phyloP scores from a whole-genome alignment of 2,329 filamentous ascomycete genomes.

The Ophiocordyceps camponoti-floridani region DNA sequence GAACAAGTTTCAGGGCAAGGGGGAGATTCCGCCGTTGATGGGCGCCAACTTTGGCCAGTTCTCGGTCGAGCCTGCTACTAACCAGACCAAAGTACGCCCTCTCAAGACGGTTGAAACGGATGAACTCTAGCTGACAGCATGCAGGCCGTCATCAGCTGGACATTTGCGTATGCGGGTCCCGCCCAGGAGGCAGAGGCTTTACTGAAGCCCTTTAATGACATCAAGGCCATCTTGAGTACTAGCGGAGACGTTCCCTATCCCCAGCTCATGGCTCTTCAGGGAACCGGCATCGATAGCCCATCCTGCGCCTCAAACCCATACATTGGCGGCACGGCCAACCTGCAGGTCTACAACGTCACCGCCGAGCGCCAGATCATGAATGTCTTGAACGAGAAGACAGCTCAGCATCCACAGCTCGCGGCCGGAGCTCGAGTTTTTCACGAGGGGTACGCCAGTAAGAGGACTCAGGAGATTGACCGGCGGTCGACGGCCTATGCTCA shows the following conservation, averaged over 20 bases:
- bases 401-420: constrained; percentile 2
- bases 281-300: constrained; percentile 1
- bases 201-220: constrained; percentile 7
- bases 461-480: constrained; percentile 1
- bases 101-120: background rate
- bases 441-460: constrained; percentile 10
- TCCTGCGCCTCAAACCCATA: background rate
- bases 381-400: constrained; percentile 2
- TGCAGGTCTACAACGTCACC: constrained; percentile 8
- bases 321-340: constrained; percentile 1
- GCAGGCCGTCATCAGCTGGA: constrained; percentile 6
- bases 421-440: constrained; percentile 4
- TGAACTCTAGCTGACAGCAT: background rate
- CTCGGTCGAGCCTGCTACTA: background rate
- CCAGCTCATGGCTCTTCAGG: constrained; percentile 1
- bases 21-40: constrained; percentile 3
- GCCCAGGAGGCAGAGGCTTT: constrained; percentile 6
- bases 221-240: constrained; percentile 2
- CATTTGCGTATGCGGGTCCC: constrained; percentile 8
- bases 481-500: constrained; percentile 6
- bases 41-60: constrained; percentile 4
- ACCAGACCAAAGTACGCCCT: constrained; percentile 1
- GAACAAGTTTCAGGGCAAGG: constrained; percentile 5
- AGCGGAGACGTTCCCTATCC: constrained; percentile 6
- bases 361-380: constrained; percentile 7